Conservation (phyloP, 352 stramenopile genomes). For the Phytophthora tubulina region DNA sequence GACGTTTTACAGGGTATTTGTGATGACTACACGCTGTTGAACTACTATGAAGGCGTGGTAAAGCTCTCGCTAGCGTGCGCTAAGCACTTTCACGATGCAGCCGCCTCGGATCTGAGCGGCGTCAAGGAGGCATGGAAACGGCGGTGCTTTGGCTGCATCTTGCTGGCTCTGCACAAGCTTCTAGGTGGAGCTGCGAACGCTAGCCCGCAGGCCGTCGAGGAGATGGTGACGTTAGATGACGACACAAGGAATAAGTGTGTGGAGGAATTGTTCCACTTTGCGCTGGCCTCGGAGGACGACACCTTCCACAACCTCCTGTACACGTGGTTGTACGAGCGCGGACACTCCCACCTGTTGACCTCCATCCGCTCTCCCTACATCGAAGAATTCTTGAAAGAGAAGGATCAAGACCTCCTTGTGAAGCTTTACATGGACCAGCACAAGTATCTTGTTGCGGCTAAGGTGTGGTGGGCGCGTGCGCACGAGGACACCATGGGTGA, state of each 20-base stretch:
- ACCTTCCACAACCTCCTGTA: constrained; percentile 86
- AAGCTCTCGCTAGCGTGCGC: constrained; percentile 84
- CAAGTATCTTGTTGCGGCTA: constrained; percentile 85
- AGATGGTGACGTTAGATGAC: constrained; percentile 81
- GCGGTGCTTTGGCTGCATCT: constrained; percentile 80
- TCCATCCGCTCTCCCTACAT: constrained; percentile 80
- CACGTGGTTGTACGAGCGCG: constrained; percentile 86
- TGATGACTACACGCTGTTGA: constrained; percentile 80
- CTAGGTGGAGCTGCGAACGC: constrained; percentile 44
- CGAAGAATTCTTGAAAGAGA: constrained; percentile 85
- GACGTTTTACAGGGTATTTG: constrained; percentile 84
- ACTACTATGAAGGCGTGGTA: constrained; percentile 89
- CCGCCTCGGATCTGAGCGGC: constrained; percentile 68
- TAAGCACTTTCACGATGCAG: constrained; percentile 81
- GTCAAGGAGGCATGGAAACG: constrained; percentile 78
- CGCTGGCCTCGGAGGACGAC: constrained; percentile 75
- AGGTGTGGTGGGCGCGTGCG: constrained; percentile 85
- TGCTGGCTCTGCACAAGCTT: constrained; percentile 72
- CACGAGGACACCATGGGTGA: constrained; percentile 65
- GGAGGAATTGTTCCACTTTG: constrained; percentile 81
- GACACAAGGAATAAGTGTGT: constrained; percentile 70
- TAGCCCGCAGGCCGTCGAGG: constrained; percentile 76
- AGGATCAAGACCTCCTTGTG: constrained; percentile 87
- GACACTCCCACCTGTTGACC: constrained; percentile 62
- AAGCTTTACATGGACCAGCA: constrained; percentile 90